Evolutionary conservation across 2,329 filamentous ascomycete genomes (phyloP).

Genomic region (Colletotrichum shisoi): DNA sequence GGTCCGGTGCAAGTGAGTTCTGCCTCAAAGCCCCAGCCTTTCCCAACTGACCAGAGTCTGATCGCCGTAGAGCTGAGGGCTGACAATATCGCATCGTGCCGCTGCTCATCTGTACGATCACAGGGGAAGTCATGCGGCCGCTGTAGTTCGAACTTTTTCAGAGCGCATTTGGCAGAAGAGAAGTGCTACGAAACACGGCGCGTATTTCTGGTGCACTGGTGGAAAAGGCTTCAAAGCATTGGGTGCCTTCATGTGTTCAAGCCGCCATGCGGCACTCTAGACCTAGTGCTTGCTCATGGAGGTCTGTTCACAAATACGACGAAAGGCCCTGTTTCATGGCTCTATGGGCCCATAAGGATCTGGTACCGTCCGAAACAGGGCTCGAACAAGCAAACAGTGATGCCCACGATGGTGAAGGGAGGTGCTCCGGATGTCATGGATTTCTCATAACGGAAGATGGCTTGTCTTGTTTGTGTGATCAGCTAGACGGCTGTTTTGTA

Average conservation of each 20-base stretch:
- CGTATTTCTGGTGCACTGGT: background rate
- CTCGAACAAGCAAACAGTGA: constrained; percentile 25
- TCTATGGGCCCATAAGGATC: constrained; percentile 11
- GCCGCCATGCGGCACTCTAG: constrained; percentile 12
- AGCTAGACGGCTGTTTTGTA: constrained; percentile 30
- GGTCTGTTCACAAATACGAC: constrained; percentile 1
- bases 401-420: constrained; percentile 10
- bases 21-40: background rate
- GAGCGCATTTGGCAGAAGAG: background rate
- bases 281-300: background rate
- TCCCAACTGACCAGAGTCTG: background rate
- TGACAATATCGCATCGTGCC: background rate
- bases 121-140: constrained; percentile 20
- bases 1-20: background rate
- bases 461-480: constrained; percentile 17
- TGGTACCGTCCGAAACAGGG: constrained; percentile 31
- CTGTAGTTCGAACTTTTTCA: background rate
- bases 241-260: background rate
- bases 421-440: constrained; percentile 14
- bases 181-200: background rate
- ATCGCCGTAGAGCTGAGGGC: constrained; percentile 4
- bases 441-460: constrained; percentile 1
- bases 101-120: background rate
- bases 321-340: constrained; percentile 21
- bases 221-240: background rate